Percentiles rank a stretch among this genome's conserved stretches.
These are phyloP conservation scores for Mortierella sp. DNA, from an alignment of 371 early-diverging fungal species.

Conservation along the genomic window DNA sequence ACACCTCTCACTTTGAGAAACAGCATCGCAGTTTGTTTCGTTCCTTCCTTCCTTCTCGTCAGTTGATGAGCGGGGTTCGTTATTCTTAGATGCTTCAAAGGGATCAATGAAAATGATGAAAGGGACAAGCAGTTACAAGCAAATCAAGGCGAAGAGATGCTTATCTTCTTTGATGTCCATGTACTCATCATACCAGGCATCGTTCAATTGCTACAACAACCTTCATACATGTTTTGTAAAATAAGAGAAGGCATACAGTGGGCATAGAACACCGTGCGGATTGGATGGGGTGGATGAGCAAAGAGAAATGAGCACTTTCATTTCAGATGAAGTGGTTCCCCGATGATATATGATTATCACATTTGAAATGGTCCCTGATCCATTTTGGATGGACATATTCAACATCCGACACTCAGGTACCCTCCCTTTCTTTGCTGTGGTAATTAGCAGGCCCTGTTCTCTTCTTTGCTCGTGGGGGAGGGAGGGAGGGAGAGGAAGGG, in stretches of 20 bases:
- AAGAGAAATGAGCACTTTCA: background rate
- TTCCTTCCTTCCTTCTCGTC: background rate
- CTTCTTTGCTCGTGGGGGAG: background rate
- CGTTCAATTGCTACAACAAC: no score
- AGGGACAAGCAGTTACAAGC: no score
- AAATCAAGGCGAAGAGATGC: no score
- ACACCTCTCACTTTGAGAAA: background rate
- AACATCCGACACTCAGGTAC: background rate
- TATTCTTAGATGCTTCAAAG: background rate
- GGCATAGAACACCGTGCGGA: background rate
- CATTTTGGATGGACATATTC: background rate
- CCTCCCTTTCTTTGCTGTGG: background rate
- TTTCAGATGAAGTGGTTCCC: background rate
- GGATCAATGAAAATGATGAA: no score
- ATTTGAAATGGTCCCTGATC: slow-evolving; percentile 1
- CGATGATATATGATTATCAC: background rate
- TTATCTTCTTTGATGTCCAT: no score
- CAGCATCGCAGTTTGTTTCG: background rate
- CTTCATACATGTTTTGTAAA: no score
- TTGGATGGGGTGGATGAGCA: background rate
- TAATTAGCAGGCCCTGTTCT: background rate
- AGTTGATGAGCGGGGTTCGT: background rate
- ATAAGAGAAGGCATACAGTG: background rate
- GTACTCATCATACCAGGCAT: no score
- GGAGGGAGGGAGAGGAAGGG: background rate